Evolutionary conservation across 2,329 filamentous ascomycete genomes (phyloP).

Genomic region (Lachnellula subtilissima): DNA sequence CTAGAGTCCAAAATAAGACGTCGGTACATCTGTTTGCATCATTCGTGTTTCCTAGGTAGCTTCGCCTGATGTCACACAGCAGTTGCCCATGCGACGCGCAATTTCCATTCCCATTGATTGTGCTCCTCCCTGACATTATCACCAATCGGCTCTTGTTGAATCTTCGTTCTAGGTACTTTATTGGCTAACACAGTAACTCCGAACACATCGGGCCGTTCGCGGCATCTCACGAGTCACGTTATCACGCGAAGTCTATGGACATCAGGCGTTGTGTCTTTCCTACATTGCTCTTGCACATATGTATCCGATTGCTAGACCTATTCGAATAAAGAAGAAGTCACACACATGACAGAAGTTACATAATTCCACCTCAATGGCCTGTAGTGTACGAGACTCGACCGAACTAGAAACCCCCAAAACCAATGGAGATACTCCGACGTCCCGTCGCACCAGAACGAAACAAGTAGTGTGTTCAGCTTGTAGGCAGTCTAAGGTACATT

Average conservation of each 20-base stretch:
- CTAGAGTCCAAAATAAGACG: too few species aligned
- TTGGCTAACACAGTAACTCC: too few species aligned
- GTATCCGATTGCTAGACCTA: not conserved
- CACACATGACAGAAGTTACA: not conserved
- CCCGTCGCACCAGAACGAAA: not conserved
- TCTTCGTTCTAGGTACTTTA: too few species aligned
- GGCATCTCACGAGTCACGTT: not conserved
- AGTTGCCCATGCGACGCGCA: too few species aligned
- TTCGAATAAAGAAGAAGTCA: not conserved
- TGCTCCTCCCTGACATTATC: too few species aligned
- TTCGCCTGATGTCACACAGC: too few species aligned
- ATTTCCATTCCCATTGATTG: too few species aligned
- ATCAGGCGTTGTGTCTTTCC: not conserved
- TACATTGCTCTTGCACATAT: not conserved
- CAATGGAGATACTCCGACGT: not conserved
- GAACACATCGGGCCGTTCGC: not conserved
- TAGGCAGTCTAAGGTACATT: conserved; percentile 5
- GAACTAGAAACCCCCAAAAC: not conserved
- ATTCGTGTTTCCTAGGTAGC: too few species aligned
- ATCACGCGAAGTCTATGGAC: not conserved
- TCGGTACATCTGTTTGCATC: too few species aligned
- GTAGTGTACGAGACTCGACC: not conserved
- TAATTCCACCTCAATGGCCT: not conserved
- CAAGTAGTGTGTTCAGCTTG: conserved; percentile 7
- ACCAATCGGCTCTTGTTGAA: too few species aligned